Conservation (phyloP, 768 basidiomycete species). For the Epithele typhae region DNA sequence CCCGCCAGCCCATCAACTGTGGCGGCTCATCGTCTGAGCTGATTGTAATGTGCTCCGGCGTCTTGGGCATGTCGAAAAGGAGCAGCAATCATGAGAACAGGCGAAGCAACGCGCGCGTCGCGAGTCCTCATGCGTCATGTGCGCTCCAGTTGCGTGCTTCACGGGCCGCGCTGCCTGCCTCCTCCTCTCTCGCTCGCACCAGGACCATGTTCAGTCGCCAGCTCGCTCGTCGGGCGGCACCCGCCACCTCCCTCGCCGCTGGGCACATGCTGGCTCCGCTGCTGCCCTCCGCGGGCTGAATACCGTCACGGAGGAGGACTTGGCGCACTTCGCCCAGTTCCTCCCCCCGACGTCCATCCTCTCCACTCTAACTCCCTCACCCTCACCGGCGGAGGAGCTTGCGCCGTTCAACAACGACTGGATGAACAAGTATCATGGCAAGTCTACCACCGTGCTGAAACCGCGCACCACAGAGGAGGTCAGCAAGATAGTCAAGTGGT, state of each 20-base stretch:
- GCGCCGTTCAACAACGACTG: conserved; percentile 84
- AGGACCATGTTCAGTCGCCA: conserved; percentile 14
- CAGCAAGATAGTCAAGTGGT: conserved; percentile 83
- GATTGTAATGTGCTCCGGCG: too few species aligned
- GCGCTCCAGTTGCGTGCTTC: too few species aligned
- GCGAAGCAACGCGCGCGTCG: too few species aligned
- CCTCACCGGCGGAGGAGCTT: conserved; percentile 58
- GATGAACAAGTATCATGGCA: conserved; percentile 94
- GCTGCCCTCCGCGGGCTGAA: conserved; percentile 19
- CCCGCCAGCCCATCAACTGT: too few species aligned
- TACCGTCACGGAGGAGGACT: conserved; percentile 51
- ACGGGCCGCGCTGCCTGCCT: not conserved
- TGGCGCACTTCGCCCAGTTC: conserved; percentile 63
- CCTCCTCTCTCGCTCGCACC: not conserved
- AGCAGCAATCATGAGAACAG: too few species aligned
- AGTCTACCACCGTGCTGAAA: conserved; percentile 79
- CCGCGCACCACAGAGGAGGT: conserved; percentile 88
- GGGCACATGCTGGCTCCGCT: conserved; percentile 22
- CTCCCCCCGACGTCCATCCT: conserved; percentile 61
- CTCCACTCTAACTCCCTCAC: conserved; percentile 55
- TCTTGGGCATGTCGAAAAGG: too few species aligned
- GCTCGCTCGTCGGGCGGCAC: conserved; percentile 14
- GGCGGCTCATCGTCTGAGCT: too few species aligned
- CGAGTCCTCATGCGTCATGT: too few species aligned
- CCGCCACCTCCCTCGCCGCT: conserved; percentile 11